Evolutionary conservation across 106 monocot species (phyloP).

Genomic region (Platanthera zijinensis): DNA sequence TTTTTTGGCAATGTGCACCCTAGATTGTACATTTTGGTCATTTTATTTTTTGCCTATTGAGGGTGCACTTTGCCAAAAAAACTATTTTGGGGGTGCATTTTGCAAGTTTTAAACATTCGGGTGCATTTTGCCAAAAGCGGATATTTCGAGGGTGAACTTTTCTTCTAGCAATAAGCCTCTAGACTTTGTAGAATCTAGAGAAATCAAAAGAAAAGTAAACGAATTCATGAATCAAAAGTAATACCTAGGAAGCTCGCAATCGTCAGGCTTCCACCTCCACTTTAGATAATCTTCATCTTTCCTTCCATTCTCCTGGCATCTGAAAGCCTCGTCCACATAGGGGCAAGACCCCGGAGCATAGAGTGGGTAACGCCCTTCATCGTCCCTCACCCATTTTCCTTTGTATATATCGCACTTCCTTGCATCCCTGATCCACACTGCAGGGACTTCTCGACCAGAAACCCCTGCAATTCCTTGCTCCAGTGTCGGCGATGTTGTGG

Average conservation of each 20-base stretch:
- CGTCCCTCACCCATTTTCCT: constrained; percentile 67
- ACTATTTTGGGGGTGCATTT: too few species aligned
- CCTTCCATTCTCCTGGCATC: constrained; percentile 71
- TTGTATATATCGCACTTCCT: constrained; percentile 48
- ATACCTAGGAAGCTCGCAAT: constrained; percentile 71
- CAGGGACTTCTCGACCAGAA: not conserved
- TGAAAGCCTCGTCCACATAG: constrained; percentile 75
- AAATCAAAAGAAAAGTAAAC: not conserved
- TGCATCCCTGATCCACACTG: not conserved
- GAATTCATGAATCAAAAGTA: not conserved
- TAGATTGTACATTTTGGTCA: too few species aligned
- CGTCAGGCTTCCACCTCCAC: constrained; percentile 85
- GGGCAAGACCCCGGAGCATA: constrained; percentile 69
- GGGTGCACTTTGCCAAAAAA: too few species aligned
- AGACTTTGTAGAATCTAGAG: not conserved
- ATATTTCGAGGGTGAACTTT: too few species aligned
- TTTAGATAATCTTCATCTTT: constrained; percentile 48
- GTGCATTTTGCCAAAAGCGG: too few species aligned
- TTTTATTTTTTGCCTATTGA: too few species aligned
- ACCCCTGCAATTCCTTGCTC: not conserved
- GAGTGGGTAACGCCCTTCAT: constrained; percentile 43
- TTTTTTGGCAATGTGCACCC: too few species aligned
- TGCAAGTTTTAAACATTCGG: too few species aligned
- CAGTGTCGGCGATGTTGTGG: not conserved
- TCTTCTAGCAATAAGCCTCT: not conserved